Evolutionary conservation across 495 filamentous ascomycete genomes (phyloP).

Genomic region (Penicillium steckii): DNA sequence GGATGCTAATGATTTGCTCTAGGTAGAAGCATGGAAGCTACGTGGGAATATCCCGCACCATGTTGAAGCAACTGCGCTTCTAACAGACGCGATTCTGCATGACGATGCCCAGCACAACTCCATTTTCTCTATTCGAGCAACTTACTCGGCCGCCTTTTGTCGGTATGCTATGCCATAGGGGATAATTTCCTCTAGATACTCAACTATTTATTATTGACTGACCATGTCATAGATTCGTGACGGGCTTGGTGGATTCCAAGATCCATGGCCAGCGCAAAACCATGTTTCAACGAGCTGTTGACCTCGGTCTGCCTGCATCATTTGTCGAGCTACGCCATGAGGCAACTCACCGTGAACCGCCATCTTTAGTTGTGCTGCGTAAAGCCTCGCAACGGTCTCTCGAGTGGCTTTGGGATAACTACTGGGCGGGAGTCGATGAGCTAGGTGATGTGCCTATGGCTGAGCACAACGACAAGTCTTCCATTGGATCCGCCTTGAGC

Average conservation of each 20-base stretch:
- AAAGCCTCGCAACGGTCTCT: constrained; percentile 64
- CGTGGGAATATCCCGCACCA: constrained; percentile 78
- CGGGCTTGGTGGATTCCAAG: constrained; percentile 76
- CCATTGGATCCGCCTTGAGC: constrained; percentile 19
- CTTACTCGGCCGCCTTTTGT: constrained; percentile 60
- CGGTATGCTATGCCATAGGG: constrained; percentile 40
- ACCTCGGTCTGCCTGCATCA: constrained; percentile 72
- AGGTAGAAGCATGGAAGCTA: constrained; percentile 58
- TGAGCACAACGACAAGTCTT: constrained; percentile 10
- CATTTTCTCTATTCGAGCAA: constrained; percentile 53
- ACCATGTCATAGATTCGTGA: constrained; percentile 69
- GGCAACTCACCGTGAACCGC: constrained; percentile 84
- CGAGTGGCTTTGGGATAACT: constrained; percentile 84
- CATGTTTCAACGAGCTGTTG: constrained; percentile 80
- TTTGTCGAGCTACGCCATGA: constrained; percentile 92
- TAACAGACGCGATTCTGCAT: constrained; percentile 70
- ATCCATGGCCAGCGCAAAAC: constrained; percentile 65
- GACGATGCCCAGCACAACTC: constrained; percentile 56
- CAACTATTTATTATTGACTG: not conserved
- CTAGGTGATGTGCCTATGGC: not conserved
- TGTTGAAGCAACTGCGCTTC: constrained; percentile 75
- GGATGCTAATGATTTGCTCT: not conserved
- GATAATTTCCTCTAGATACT: no score
- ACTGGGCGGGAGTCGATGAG: constrained; percentile 58
- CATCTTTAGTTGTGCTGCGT: constrained; percentile 67